These are phyloP conservation scores for Fragaria ananassa DNA, from an alignment of 306 rosid species.

Conservation along the genomic window DNA sequence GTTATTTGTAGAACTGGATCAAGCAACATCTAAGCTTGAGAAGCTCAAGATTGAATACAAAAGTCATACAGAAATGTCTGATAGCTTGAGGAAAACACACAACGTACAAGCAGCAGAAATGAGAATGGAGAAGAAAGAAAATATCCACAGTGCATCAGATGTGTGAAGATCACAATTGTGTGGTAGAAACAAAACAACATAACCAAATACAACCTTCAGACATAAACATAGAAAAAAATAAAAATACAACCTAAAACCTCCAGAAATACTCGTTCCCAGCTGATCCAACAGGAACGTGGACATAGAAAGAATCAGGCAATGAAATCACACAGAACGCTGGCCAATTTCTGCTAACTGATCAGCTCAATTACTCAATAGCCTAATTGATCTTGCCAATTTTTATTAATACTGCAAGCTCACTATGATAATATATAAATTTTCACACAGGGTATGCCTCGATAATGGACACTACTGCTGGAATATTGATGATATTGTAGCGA, in stretches of 20 bases:
- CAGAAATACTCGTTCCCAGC: too few species aligned
- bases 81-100: constrained; percentile 55
- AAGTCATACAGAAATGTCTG: constrained; percentile 41
- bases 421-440: background rate
- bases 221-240: too few species aligned
- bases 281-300: too few species aligned
- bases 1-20: constrained; percentile 49
- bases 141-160: constrained; percentile 20
- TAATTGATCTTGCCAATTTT: too few species aligned
- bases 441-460: constrained; percentile 32
- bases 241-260: too few species aligned
- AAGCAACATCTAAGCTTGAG: constrained; percentile 46
- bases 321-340: too few species aligned
- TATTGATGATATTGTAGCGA: constrained; percentile 24
- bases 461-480: constrained; percentile 18
- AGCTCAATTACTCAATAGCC: too few species aligned
- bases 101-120: constrained; percentile 39
- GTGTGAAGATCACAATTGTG: constrained; percentile 36
- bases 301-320: too few species aligned
- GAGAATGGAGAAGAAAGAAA: constrained; percentile 40
- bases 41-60: constrained; percentile 53
- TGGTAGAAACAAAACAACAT: too few species aligned
- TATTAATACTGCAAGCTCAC: background rate
- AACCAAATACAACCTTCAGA: too few species aligned
- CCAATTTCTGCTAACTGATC: too few species aligned